A percentile compares a stretch with the other conserved stretches of the same genome.
Evolutionary conservation across 2,329 filamentous ascomycete genomes (phyloP).

Genomic region (Shiraia bambusicola): DNA sequence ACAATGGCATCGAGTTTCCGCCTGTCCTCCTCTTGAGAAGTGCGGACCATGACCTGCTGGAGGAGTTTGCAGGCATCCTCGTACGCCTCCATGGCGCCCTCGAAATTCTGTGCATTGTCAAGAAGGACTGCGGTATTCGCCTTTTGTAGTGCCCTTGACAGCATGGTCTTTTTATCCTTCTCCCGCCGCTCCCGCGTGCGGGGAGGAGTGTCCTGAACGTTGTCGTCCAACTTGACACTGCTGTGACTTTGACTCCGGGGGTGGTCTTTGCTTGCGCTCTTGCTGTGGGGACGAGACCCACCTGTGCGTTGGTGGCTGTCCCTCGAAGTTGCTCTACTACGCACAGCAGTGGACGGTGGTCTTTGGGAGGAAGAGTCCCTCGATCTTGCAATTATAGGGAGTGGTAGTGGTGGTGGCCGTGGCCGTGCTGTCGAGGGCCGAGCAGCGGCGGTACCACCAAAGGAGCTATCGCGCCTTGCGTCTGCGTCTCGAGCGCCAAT

Average conservation of each 20-base stretch:
- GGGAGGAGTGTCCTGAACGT: slow-evolving; percentile 34
- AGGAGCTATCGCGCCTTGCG: slow-evolving; percentile 28
- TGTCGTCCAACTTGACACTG: slow-evolving; percentile 38
- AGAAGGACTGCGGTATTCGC: slow-evolving; percentile 93
- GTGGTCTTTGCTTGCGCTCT: slow-evolving; percentile 24
- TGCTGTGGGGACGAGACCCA: slow-evolving; percentile 27
- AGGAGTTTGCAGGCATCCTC: slow-evolving; percentile 85
- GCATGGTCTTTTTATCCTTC: slow-evolving; percentile 80
- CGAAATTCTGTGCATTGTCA: slow-evolving; percentile 94
- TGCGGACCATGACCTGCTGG: slow-evolving; percentile 83
- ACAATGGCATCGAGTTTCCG: slow-evolving; percentile 92
- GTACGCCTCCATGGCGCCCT: slow-evolving; percentile 88
- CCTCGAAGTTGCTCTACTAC: slow-evolving; percentile 16
- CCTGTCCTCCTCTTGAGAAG: slow-evolving; percentile 80
- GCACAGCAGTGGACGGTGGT: slow-evolving; percentile 23
- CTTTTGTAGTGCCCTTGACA: slow-evolving; percentile 92
- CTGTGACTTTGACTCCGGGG: slow-evolving; percentile 35
- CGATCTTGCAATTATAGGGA: slow-evolving; percentile 20
- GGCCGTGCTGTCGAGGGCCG: slow-evolving; percentile 27
- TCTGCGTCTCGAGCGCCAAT: slow-evolving; percentile 33
- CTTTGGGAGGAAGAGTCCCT: slow-evolving; percentile 25
- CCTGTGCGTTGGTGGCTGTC: slow-evolving; percentile 24
- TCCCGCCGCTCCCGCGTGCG: slow-evolving; percentile 48
- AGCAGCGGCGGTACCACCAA: slow-evolving; percentile 14
- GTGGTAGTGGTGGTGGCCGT: no score